A percentile compares a stretch with the other conserved stretches of the same genome.
Evolutionary conservation across 2,329 filamentous ascomycete species (phyloP).

Genomic region (Neocucurbitaria cava): DNA sequence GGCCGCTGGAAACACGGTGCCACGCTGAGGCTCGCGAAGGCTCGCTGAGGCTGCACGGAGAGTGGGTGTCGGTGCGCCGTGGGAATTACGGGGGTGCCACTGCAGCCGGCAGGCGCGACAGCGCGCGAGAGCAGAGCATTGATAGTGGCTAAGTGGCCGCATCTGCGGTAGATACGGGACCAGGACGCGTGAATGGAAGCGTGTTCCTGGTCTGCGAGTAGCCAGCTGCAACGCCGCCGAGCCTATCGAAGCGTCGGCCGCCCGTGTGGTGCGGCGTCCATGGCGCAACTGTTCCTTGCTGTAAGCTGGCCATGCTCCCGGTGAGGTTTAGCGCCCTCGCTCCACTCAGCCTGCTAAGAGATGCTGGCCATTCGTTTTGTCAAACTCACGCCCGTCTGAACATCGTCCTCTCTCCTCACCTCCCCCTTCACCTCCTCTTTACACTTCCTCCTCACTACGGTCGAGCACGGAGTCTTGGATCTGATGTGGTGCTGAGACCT

Average conservation of each 20-base stretch:
- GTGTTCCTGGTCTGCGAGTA: slow-evolving; percentile 42
- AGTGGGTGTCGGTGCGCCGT: slow-evolving; percentile 10
- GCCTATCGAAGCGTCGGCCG: slow-evolving; percentile 27
- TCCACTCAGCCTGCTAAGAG: slow-evolving; percentile 34
- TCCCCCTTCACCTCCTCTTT: slow-evolving; percentile 34
- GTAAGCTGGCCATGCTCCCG: slow-evolving; percentile 28
- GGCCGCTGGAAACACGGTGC: slow-evolving; percentile 11
- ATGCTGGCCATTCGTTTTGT: slow-evolving; percentile 46
- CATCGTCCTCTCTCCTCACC: slow-evolving; percentile 36
- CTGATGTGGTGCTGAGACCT: slow-evolving; percentile 47
- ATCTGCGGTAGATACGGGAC: slow-evolving; percentile 30
- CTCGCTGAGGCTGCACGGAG: slow-evolving; percentile 5
- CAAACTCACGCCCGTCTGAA: slow-evolving; percentile 45
- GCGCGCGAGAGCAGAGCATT: slow-evolving; percentile 18
- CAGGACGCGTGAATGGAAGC: slow-evolving; percentile 37
- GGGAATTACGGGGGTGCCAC: slow-evolving; percentile 8
- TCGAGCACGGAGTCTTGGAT: slow-evolving; percentile 50
- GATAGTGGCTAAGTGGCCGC: slow-evolving; percentile 14
- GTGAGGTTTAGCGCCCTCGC: slow-evolving; percentile 29
- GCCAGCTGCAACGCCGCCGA: slow-evolving; percentile 42
- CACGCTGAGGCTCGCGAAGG: too few relatives aligned
- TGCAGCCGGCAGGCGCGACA: slow-evolving; percentile 12
- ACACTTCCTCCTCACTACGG: slow-evolving; percentile 40
- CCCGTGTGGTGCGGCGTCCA: slow-evolving; percentile 17
- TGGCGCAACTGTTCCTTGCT: slow-evolving; percentile 43